Conservation (phyloP, 768 basidiomycete species). For the Boletus coccyginus region DNA sequence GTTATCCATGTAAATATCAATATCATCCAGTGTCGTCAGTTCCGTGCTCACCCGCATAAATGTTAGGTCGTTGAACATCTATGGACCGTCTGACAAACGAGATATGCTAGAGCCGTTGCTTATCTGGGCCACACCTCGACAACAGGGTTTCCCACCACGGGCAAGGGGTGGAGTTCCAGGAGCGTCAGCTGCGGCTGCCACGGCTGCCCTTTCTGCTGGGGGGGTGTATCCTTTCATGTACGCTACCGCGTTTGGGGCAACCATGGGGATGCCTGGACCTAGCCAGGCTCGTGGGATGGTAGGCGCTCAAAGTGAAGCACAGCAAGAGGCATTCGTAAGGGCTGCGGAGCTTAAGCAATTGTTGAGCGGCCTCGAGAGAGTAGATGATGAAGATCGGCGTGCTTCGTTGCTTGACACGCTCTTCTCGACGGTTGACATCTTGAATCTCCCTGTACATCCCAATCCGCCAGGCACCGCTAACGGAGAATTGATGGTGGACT, state of each 20-base stretch:
- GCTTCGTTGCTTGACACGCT: constrained; percentile 67
- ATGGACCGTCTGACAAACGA: constrained; percentile 61
- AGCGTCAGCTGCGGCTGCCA: constrained; percentile 18
- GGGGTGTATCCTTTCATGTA: constrained; percentile 13
- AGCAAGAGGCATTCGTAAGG: constrained; percentile 45
- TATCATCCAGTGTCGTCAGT: not conserved
- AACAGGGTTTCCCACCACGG: constrained; percentile 48
- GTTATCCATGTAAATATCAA: constrained; percentile 57
- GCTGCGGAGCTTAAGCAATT: constrained; percentile 68
- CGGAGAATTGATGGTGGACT: constrained; percentile 66
- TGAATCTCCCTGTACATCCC: constrained; percentile 67
- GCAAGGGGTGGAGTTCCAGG: constrained; percentile 11
- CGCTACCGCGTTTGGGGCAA: constrained; percentile 15
- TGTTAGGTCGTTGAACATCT: constrained; percentile 65
- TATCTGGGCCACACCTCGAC: constrained; percentile 71
- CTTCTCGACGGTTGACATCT: constrained; percentile 65
- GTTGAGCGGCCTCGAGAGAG: constrained; percentile 66
- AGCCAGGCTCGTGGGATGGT: constrained; percentile 15
- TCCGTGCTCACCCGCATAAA: not conserved
- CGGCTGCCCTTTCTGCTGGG: constrained; percentile 10
- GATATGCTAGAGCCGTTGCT: constrained; percentile 61
- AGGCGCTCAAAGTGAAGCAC: constrained; percentile 31
- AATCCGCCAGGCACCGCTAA: constrained; percentile 67
- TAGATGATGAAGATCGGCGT: constrained; percentile 74
- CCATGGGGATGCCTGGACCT: constrained; percentile 17